These are phyloP conservation scores for Pseudonitzschia delicatissima DNA, from an alignment of 108 stramenopile species.

Conservation along the genomic window DNA sequence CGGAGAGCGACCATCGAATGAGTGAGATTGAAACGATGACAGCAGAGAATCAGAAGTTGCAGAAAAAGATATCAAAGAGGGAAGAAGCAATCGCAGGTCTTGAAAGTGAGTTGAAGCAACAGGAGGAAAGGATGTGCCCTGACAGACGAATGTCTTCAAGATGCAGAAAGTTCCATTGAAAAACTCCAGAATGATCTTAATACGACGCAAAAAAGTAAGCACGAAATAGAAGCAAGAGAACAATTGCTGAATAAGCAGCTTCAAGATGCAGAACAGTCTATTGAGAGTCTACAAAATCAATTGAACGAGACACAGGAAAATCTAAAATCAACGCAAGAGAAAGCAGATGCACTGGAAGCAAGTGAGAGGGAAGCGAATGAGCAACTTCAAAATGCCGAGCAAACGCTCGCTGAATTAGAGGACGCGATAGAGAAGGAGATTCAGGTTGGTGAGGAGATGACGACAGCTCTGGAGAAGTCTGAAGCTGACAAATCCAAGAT, in stretches of 20 bases:
- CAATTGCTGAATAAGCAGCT: neutral
- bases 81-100: neutral
- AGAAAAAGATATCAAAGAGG: neutral
- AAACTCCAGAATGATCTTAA: neutral
- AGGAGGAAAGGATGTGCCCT: neutral
- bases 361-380: neutral
- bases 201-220: neutral
- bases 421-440: conserved; percentile 11
- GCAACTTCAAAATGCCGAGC: conserved; percentile 7
- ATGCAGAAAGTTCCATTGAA: neutral
- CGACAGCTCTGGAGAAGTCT: neutral
- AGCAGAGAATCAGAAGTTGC: neutral
- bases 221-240: neutral
- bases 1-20: neutral
- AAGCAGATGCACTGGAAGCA: neutral
- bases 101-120: conserved; percentile 1
- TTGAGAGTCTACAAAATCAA: conserved; percentile 14
- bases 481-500: neutral
- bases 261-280: neutral
- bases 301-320: conserved; percentile 1
- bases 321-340: conserved; percentile 13
- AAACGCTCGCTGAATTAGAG: conserved; percentile 17
- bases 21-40: conserved; percentile 2
- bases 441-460: neutral
- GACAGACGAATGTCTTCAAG: neutral